Conservation (phyloP, 768 basidiomycete species). For the Russula virescens region DNA sequence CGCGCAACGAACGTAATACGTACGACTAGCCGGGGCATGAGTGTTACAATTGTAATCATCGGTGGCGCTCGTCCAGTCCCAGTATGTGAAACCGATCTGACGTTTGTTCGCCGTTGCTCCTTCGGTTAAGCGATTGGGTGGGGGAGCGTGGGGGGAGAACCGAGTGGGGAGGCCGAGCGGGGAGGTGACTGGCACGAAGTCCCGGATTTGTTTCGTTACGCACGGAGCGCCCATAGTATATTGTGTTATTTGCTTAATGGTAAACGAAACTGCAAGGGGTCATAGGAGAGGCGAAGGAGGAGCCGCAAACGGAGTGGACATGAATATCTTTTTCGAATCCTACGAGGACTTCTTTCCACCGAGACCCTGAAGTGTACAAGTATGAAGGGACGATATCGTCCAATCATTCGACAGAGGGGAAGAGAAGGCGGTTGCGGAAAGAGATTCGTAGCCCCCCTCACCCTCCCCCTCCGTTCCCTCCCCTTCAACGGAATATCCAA, state of each 20-base stretch:
- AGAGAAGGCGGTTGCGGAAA: background rate
- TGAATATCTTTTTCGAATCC: background rate
- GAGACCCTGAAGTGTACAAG: conserved; percentile 6
- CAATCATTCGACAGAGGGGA: background rate
- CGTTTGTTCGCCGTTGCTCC: conserved; percentile 13
- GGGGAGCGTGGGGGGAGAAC: conserved; percentile 3
- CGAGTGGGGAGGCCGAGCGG: background rate
- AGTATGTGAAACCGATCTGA: conserved; percentile 19
- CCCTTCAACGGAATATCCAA: conserved; percentile 9
- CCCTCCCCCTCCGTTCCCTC: background rate
- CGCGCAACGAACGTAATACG: conserved; percentile 18
- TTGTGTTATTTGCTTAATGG: conserved; percentile 2
- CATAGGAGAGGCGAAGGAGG: conserved; percentile 2
- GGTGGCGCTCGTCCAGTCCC: conserved; percentile 21
- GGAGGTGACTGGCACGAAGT: background rate
- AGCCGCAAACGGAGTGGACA: background rate
- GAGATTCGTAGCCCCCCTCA: background rate
- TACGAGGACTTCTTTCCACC: background rate
- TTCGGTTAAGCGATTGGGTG: conserved; percentile 18
- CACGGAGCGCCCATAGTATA: conserved; percentile 14
- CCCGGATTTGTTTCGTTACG: conserved; percentile 14
- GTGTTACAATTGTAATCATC: conserved; percentile 11
- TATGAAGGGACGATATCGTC: background rate
- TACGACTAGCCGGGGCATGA: background rate
- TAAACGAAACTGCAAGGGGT: conserved; percentile 9